Evolutionary conservation across 2,329 filamentous ascomycete genomes (phyloP), one percentile per base, ranked within the genome.

Genomic region (Talaromyces amestolkiae): DNA sequence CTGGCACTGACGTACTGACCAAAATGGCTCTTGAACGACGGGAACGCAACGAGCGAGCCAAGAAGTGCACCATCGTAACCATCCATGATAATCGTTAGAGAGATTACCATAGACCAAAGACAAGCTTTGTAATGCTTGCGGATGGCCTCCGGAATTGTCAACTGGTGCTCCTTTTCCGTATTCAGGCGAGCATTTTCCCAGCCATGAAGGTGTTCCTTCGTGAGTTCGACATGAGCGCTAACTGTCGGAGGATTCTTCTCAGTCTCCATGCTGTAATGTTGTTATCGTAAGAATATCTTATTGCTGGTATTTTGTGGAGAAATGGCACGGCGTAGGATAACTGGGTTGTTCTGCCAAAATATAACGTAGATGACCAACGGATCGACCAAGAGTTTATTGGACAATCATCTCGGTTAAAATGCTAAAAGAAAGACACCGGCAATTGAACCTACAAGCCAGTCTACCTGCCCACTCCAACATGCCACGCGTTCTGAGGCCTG

Each of bases 71-170:
- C 83, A 74, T 96, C 92, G 80, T 93, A 96, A 37, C 91, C 92
- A 77, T 96, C 92, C 93, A 97, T 97, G 72, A 87, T 87, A 72
- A 96, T 95, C 75, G 90, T 93, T 0, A 91, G 93, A n/a, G 90
- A 94, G 76, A 97, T 93, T 65, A 96, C 82, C 63, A 96, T 74
- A 70, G 89, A 92, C 91, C 92, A 97, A 19, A 81, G 84, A 66
- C 96, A 89, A 22, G 93, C 93, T 80, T 96, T 94, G 66, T 92
- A 92, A 74, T 97, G 96, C 35, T 95, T 83, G 73, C 83, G 87
- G 76, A 96, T 84, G 68, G 91, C 92, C 80, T 96, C 87, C 75
- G 85, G 74, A 65, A 96, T 81, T 56, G 85, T 89, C 89, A 92
- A 91, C 15, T 80, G 83, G 70, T 87, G 88, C 66, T 82, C 80